These are phyloP conservation scores for Bruguiera gymnorhiza DNA, from an alignment of 345 rosid genomes.

Conservation along the genomic window DNA sequence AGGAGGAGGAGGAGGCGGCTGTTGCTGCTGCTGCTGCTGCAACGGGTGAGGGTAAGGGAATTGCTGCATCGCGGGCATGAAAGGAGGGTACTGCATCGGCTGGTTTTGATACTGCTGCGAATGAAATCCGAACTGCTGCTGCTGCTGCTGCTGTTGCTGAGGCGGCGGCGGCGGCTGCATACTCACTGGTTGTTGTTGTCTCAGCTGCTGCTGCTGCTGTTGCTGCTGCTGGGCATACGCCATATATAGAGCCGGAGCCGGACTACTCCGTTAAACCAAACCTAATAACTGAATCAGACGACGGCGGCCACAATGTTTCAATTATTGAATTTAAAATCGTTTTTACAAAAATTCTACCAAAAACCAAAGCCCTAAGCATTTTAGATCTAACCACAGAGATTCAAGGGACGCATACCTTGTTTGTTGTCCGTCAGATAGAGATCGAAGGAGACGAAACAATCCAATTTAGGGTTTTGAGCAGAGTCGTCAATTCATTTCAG, in stretches of 20 bases:
- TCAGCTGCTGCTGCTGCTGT: constrained; percentile 53
- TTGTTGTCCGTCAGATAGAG: too few species aligned
- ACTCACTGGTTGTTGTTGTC: constrained; percentile 50
- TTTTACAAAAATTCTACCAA: too few species aligned
- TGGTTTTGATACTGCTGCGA: constrained; percentile 64
- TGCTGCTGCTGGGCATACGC: constrained; percentile 78
- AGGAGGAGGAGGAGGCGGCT: constrained; percentile 60
- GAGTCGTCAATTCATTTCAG: too few species aligned
- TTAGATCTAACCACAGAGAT: too few species aligned
- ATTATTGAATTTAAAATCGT: too few species aligned
- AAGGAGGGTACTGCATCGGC: constrained; percentile 61
- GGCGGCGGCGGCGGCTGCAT: constrained; percentile 40
- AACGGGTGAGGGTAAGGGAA: constrained; percentile 77
- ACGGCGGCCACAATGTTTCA: too few species aligned
- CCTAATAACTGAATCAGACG: too few species aligned
- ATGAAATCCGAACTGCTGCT: constrained; percentile 72
- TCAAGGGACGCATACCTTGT: too few species aligned
- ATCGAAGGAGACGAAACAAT: too few species aligned
- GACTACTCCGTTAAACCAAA: background rate
- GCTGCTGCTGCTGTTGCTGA: constrained; percentile 13
- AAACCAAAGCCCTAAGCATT: too few species aligned
- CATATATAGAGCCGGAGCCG: constrained; percentile 61
- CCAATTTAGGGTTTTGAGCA: too few species aligned
- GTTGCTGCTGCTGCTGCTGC: constrained; percentile 53
- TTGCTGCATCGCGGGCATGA: constrained; percentile 67